A percentile compares a stretch with the other conserved stretches of the same genome.
Conservation (phyloP, 2,329 filamentous ascomycete species). For the Fusarium paranaense region DNA sequence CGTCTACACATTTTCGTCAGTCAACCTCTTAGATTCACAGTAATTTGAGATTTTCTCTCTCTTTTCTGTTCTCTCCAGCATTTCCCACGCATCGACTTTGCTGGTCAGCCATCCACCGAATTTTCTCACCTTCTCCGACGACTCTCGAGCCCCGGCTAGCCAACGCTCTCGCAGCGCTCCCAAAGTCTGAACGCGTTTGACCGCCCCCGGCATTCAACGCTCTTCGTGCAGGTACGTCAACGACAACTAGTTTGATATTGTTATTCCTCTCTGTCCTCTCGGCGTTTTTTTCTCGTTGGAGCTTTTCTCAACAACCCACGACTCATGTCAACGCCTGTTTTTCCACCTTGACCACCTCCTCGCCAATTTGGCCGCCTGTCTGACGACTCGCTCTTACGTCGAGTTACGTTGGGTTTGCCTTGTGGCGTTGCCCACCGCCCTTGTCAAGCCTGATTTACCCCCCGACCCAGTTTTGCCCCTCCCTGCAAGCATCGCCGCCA, state of each 20-base stretch:
- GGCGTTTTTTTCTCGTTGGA: background rate
- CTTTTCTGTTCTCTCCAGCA: constrained; percentile 9
- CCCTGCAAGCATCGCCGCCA: constrained; percentile 31
- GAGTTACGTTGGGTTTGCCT: constrained; percentile 42
- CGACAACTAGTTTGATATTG: background rate
- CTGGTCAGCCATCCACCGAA: constrained; percentile 16
- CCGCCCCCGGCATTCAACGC: constrained; percentile 36
- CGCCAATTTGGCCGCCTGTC: constrained; percentile 15
- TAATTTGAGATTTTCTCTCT: constrained; percentile 14
- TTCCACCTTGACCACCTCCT: background rate
- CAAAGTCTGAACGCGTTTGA: constrained; percentile 40
- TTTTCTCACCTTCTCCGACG: background rate
- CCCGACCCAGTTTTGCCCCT: constrained; percentile 43
- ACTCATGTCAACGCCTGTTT: constrained; percentile 19
- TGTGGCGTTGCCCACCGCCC: constrained; percentile 45
- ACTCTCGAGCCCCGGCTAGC: constrained; percentile 15
- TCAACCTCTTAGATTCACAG: background rate
- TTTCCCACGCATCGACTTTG: constrained; percentile 5
- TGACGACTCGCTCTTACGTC: constrained; percentile 28
- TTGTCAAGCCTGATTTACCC: constrained; percentile 39
- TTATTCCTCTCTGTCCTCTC: background rate
- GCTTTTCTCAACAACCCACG: background rate
- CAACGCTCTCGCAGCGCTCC: constrained; percentile 21
- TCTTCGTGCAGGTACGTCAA: constrained; percentile 40
- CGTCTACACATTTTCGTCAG: constrained; percentile 26